Conservation (phyloP, 2,329 filamentous ascomycete genomes). For the Chaetoscypha palmicola region DNA sequence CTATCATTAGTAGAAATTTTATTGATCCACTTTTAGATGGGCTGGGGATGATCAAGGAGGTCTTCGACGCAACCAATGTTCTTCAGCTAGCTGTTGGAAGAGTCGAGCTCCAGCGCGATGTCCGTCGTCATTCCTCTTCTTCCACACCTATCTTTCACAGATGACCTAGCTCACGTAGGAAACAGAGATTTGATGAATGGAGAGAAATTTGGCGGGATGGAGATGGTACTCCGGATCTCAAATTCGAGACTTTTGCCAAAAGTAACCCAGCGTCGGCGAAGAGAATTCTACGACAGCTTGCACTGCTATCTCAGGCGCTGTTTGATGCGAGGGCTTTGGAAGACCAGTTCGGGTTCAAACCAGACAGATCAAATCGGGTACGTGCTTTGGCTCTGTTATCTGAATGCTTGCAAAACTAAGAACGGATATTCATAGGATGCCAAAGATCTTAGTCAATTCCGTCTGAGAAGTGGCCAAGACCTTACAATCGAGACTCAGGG, state of each 20-base stretch:
- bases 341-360: conserved; percentile 24
- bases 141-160: neutral
- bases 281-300: conserved; percentile 17
- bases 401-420: too few relatives aligned
- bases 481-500: conserved; percentile 21
- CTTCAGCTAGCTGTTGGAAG: conserved; percentile 20
- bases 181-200: conserved; percentile 24
- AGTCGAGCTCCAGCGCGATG: conserved; percentile 24
- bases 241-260: conserved; percentile 23
- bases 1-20: neutral
- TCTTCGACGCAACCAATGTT: conserved; percentile 18
- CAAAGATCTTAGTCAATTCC: conserved; percentile 21
- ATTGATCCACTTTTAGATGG: conserved; percentile 15
- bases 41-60: conserved; percentile 21
- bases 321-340: conserved; percentile 22
- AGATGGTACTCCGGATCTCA: conserved; percentile 19
- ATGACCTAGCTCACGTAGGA: conserved; percentile 15
- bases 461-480: conserved; percentile 18
- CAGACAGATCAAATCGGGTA: conserved; percentile 20
- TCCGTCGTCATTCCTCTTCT: conserved; percentile 8
- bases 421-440: too few relatives aligned
- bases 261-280: conserved; percentile 16
- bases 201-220: conserved; percentile 23
- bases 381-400: too few relatives aligned
- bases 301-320: conserved; percentile 19